Conservation (phyloP, 208 protist genomes). For the Trypanosoma conorhini region DNA sequence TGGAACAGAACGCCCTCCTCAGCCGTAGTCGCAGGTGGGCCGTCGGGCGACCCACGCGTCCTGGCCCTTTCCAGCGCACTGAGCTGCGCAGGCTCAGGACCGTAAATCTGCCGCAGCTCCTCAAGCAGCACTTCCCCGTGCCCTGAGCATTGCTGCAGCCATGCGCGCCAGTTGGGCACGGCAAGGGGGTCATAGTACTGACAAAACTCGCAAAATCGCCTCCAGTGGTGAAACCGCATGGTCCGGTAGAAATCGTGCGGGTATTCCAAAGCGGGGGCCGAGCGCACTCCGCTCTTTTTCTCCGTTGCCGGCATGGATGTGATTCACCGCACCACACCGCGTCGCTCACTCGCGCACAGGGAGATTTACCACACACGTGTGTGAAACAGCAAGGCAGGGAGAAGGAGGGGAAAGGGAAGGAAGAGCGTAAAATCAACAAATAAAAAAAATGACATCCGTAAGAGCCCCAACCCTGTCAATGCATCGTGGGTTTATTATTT, state of each 20-base stretch:
- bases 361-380: not conserved
- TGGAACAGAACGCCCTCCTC: not conserved
- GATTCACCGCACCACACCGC: not conserved
- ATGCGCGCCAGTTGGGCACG: not conserved
- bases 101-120: not conserved
- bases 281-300: not conserved
- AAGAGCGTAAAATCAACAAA: not conserved
- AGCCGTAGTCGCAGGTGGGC: not conserved
- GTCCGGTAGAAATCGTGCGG: not conserved
- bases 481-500: not conserved
- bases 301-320: not conserved
- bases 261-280: not conserved
- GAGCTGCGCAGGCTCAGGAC: conserved; percentile 8
- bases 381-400: not conserved
- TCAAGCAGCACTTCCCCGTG: conserved; percentile 3
- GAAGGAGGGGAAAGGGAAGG: not conserved
- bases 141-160: not conserved
- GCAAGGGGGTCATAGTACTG: not conserved
- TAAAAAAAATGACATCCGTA: not conserved
- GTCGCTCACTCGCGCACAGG: not conserved
- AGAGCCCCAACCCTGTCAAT: not conserved
- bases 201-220: not conserved
- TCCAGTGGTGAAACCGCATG: conserved; percentile 4
- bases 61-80: not conserved
- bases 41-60: not conserved